Conservation (phyloP, 1,284 basidiomycete species). For the Takashimella koratensis region DNA sequence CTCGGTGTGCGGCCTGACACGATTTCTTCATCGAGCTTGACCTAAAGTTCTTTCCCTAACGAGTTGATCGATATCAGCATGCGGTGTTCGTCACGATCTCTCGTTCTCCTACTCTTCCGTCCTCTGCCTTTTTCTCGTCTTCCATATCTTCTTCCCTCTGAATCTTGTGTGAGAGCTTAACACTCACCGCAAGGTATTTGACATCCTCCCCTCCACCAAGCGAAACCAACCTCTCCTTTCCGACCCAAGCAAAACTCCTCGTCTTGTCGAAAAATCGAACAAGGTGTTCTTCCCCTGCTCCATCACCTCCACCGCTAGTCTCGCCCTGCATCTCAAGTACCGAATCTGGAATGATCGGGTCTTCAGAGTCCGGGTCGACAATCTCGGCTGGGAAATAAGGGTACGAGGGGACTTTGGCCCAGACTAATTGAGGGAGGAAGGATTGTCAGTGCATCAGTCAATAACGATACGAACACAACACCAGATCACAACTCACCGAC, state of each 20-base stretch:
- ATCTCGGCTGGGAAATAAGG: conserved; percentile 50
- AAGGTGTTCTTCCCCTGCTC: conserved; percentile 45
- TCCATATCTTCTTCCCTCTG: no score
- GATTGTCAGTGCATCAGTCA: no score
- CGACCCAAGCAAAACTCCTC: conserved; percentile 60
- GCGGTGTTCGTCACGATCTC: no score
- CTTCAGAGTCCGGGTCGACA: conserved; percentile 48
- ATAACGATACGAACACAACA: no score
- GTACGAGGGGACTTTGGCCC: conserved; percentile 43
- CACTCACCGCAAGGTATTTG: conserved; percentile 48
- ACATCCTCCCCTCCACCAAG: conserved; percentile 56
- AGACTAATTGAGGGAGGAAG: conserved; percentile 24
- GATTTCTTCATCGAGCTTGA: background rate
- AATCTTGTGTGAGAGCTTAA: no score
- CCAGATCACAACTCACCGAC: no score
- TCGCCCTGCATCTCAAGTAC: conserved; percentile 51
- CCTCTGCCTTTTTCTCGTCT: no score
- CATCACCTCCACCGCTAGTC: conserved; percentile 15
- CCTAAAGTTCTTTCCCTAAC: background rate
- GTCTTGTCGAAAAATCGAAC: conserved; percentile 66
- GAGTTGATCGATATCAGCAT: background rate
- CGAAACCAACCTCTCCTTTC: conserved; percentile 53
- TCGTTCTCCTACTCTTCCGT: no score
- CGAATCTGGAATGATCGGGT: conserved; percentile 54
- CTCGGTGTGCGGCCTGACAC: background rate